A percentile compares a stretch with the other conserved stretches of the same genome.
Conservation (phyloP, 768 basidiomycete species). For the Solioccasus polychromus region DNA sequence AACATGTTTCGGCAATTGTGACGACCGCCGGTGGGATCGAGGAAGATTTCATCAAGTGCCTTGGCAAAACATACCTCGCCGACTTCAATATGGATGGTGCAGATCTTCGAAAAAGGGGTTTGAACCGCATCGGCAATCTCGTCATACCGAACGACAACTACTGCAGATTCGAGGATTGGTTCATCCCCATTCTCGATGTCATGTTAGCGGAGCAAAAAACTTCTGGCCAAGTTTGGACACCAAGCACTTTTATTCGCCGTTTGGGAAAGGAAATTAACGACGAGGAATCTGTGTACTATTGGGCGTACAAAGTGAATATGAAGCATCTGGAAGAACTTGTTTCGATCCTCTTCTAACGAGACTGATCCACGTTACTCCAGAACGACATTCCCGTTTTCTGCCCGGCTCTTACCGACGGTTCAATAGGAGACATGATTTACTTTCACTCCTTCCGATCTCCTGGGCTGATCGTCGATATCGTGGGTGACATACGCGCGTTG, state of each 20-base stretch:
- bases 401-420: constrained; percentile 96
- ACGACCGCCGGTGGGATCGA: constrained; percentile 99
- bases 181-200: constrained; percentile 86
- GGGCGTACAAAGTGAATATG: constrained; percentile 92
- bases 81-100: constrained; percentile 93
- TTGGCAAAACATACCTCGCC: constrained; percentile 93
- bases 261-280: constrained; percentile 97
- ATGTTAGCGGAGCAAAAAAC: constrained; percentile 88
- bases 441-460: constrained; percentile 93
- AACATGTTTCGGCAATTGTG: constrained; percentile 83
- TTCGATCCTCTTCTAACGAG: constrained; percentile 12
- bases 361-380: constrained; percentile 45
- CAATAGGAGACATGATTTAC: constrained; percentile 98
- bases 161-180: constrained; percentile 99
- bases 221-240: constrained; percentile 75
- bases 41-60: constrained; percentile 98
- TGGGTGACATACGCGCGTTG: constrained; percentile 85
- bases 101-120: constrained; percentile 78
- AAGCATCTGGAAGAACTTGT: constrained; percentile 12
- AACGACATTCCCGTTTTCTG: constrained; percentile 99
- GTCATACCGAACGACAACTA: constrained; percentile 98
- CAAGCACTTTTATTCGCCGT: constrained; percentile 88
- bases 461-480: constrained; percentile 87
- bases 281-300: constrained; percentile 97
- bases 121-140: constrained; percentile 97